Percentiles rank a stretch among this genome's conserved stretches.
These are phyloP conservation scores for Pseudogymnoascus sp. DNA, from an alignment of 2,329 filamentous ascomycete species.

Conservation along the genomic window DNA sequence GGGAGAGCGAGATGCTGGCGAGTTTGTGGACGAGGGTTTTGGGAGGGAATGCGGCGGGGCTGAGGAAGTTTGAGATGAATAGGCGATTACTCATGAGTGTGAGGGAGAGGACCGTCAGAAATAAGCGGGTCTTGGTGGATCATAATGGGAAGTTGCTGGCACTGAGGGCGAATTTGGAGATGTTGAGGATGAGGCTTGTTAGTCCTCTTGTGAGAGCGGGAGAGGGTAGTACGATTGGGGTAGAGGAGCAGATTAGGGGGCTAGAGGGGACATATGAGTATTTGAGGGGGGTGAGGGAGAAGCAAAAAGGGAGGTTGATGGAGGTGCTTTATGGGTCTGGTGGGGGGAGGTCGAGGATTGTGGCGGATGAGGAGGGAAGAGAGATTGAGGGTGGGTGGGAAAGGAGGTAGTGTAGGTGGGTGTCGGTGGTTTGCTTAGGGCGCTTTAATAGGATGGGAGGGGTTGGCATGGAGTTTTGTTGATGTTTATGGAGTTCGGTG, in stretches of 20 bases:
- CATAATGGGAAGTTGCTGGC: slow-evolving; percentile 78
- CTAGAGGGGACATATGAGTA: slow-evolving; percentile 73
- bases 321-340: slow-evolving; percentile 60
- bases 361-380: neutral
- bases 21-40: slow-evolving; percentile 81
- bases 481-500: neutral
- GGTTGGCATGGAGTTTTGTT: neutral
- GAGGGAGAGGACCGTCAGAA: slow-evolving; percentile 71
- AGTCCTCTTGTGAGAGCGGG: slow-evolving; percentile 69
- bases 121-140: slow-evolving; percentile 78
- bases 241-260: slow-evolving; percentile 80
- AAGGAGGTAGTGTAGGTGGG: neutral
- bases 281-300: slow-evolving; percentile 63
- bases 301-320: slow-evolving; percentile 76
- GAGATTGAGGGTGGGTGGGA: slow-evolving; percentile 9
- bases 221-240: slow-evolving; percentile 59
- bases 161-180: slow-evolving; percentile 79
- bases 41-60: slow-evolving; percentile 61
- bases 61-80: slow-evolving; percentile 92
- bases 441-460: neutral
- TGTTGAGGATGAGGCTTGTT: slow-evolving; percentile 72
- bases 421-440: neutral
- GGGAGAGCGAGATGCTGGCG: slow-evolving; percentile 72
- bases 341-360: slow-evolving; percentile 12
- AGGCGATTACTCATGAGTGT: slow-evolving; percentile 69